Percentiles rank a stretch among this genome's conserved stretches.
phyloP scores from a whole-genome alignment of 139 green algal genomes.

The Chlorella vulgaris region DNA sequence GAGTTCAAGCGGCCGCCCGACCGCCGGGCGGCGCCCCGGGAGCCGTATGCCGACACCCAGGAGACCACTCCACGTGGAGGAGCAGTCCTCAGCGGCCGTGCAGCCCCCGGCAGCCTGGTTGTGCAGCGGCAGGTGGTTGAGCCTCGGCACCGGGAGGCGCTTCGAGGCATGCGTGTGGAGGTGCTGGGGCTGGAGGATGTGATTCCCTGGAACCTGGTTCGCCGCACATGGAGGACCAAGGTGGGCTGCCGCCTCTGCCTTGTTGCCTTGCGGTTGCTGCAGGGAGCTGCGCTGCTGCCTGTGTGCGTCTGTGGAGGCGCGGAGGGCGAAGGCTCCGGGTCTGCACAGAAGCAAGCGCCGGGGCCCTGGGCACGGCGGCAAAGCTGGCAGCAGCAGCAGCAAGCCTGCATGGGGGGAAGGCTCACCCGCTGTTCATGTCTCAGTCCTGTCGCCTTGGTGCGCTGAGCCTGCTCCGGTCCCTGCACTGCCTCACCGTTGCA shows the following conservation, averaged over 20 bases:
- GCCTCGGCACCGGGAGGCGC: slow-evolving; percentile 22
- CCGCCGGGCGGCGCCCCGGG: neutral
- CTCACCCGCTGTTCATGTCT: too few relatives aligned
- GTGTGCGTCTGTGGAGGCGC: too few relatives aligned
- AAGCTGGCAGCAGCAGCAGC: too few relatives aligned
- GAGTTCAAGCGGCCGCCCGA: slow-evolving; percentile 39
- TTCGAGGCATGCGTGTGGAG: slow-evolving; percentile 42
- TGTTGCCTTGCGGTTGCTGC: neutral
- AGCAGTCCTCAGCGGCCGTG: neutral
- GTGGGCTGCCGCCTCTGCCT: neutral
- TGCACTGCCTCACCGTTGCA: neutral
- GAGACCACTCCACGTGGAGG: neutral
- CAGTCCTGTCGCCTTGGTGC: too few relatives aligned
- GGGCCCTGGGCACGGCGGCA: too few relatives aligned
- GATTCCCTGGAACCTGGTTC: slow-evolving; percentile 49
- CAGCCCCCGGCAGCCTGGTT: slow-evolving; percentile 5
- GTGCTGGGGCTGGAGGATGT: slow-evolving; percentile 40
- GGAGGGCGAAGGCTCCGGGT: too few relatives aligned
- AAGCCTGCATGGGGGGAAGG: too few relatives aligned
- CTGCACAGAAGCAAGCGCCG: too few relatives aligned
- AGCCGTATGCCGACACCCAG: neutral
- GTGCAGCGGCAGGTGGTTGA: slow-evolving; percentile 18
- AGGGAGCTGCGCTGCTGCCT: too few relatives aligned
- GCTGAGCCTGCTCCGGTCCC: too few relatives aligned
- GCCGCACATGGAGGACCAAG: slow-evolving; percentile 39